Evolutionary conservation across 2,329 filamentous ascomycete species (phyloP).

Genomic region (Aspergillus sp.): DNA sequence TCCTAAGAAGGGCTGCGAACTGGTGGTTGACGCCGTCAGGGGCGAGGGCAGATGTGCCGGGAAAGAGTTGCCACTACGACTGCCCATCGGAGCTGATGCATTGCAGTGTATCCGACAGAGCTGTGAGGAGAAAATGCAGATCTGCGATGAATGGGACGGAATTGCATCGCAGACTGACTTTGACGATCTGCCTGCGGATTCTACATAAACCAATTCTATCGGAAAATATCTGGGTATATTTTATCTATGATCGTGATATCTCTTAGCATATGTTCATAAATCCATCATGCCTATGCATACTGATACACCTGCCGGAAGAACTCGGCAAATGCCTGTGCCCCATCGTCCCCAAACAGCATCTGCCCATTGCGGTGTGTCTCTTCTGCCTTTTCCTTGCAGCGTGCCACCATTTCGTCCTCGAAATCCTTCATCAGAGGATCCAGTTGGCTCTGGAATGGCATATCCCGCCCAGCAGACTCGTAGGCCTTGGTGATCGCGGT

Average conservation of each 20-base stretch:
- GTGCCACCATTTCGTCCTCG: constrained; percentile 13
- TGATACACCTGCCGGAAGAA: constrained; percentile 3
- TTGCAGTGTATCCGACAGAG: constrained; percentile 4
- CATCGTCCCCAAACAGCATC: constrained; percentile 18
- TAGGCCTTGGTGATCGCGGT: constrained; percentile 13
- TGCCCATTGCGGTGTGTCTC: constrained; percentile 18
- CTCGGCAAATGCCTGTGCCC: constrained; percentile 10
- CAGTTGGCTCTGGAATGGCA: constrained; percentile 5
- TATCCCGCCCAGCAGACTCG: background rate
- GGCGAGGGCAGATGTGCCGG: constrained; percentile 6
- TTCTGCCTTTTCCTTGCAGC: constrained; percentile 13
- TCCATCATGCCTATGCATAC: constrained; percentile 1
- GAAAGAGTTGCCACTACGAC: constrained; percentile 5
- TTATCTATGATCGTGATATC: no score
- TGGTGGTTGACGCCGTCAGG: constrained; percentile 9
- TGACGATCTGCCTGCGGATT: no score
- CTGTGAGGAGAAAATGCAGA: constrained; percentile 3
- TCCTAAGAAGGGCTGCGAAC: constrained; percentile 4
- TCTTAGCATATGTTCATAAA: no score
- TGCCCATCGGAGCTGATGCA: constrained; percentile 8
- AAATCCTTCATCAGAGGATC: constrained; percentile 12
- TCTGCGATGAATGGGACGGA: constrained; percentile 8
- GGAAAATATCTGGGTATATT: no score
- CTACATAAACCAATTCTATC: no score
- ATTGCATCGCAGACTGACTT: constrained; percentile 4